phyloP scores from a whole-genome alignment of 2,329 filamentous ascomycete genomes.

The Lasiodiplodia citricola region DNA sequence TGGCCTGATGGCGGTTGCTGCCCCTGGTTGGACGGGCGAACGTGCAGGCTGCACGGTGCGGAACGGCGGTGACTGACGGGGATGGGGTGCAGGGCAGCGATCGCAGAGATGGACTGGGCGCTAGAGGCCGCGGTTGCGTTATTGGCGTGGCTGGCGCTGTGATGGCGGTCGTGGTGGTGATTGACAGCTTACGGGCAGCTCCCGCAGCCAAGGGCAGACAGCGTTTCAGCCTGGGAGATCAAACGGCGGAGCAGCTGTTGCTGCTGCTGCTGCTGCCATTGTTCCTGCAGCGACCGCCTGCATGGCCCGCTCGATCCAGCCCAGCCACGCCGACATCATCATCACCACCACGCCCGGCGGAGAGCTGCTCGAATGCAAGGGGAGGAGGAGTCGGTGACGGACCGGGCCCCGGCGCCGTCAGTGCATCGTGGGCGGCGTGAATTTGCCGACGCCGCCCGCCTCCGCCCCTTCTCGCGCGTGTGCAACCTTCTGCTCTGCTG shows the following conservation, averaged over 20 bases:
- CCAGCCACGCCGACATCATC: slow-evolving; percentile 20
- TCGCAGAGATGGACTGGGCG: slow-evolving; percentile 13
- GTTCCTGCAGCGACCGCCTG: slow-evolving; percentile 24
- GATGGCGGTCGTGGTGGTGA: slow-evolving; percentile 15
- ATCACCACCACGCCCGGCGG: slow-evolving; percentile 15
- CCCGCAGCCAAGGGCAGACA: slow-evolving; percentile 21
- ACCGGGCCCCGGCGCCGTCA: slow-evolving; percentile 12
- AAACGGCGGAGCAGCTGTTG: slow-evolving; percentile 24
- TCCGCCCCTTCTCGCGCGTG: background rate
- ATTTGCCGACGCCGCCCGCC: slow-evolving; percentile 18
- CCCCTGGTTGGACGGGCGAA: slow-evolving; percentile 22
- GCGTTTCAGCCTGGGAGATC: slow-evolving; percentile 26
- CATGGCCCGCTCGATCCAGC: slow-evolving; percentile 18
- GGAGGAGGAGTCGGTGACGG: slow-evolving; percentile 21
- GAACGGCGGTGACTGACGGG: slow-evolving; percentile 25
- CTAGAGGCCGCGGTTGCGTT: slow-evolving; percentile 15
- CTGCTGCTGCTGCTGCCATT: slow-evolving; percentile 9
- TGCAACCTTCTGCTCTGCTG: background rate
- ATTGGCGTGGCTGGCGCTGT: slow-evolving; percentile 23
- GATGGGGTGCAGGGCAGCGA: slow-evolving; percentile 16
- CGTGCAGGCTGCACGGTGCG: slow-evolving; percentile 23
- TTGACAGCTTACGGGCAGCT: slow-evolving; percentile 20
- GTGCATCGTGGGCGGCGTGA: slow-evolving; percentile 15
- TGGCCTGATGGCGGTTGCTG: slow-evolving; percentile 24
- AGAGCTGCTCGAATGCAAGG: slow-evolving; percentile 6